Evolutionary conservation across 208 protist species (phyloP), one percentile per base, ranked within the genome.

Genomic region (Trypanosoma boissoni): DNA sequence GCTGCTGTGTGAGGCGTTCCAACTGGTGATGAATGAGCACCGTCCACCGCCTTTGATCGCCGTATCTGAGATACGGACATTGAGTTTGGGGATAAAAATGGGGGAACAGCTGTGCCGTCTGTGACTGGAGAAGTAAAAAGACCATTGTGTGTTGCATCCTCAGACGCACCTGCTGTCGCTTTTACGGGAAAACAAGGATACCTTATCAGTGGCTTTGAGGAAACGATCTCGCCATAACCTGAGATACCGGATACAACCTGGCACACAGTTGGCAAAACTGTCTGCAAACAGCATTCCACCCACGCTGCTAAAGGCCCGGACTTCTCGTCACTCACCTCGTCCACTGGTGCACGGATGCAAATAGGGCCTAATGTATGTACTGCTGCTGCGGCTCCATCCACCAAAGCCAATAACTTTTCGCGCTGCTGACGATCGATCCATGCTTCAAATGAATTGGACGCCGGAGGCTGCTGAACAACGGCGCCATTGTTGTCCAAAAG

Each of bases 331-430:
- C 28, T 41, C 9, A 37, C 48, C 7, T 23, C 23, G 23, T 71
- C 64, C 16, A 71, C 43, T 16, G 46, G 20, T 9, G 54, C 57
- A 28, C 64, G 57, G 6, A 71, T 29, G 43, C 39, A 71, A 1
- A 64, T 7, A 2, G 41, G 29, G 44, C 41, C 42, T 31, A 5
- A 48, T 23, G 41, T 31, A 28, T 45, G 14, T 2, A 50, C 36
- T 0, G 41, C 64, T 18, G 27, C 27, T 21, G 28, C 31, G 26
- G 57, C 27, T 18, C 26, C 24, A 14, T 14, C 3, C 28, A 18
- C 14, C 14, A 49, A 58, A 44, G 9, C 16, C 39, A 43, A 62
- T 48, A 21, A 58, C 62, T 7, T 9, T 44, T 4, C 31, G 31
- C 34, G 5, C 21, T 12, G 31, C 14, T 44, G 32, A 12, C 21